A percentile compares a stretch with the other conserved stretches of the same genome.
Evolutionary conservation across 768 basidiomycete genomes (phyloP).

Genomic region (Podaxis pistillaris): DNA sequence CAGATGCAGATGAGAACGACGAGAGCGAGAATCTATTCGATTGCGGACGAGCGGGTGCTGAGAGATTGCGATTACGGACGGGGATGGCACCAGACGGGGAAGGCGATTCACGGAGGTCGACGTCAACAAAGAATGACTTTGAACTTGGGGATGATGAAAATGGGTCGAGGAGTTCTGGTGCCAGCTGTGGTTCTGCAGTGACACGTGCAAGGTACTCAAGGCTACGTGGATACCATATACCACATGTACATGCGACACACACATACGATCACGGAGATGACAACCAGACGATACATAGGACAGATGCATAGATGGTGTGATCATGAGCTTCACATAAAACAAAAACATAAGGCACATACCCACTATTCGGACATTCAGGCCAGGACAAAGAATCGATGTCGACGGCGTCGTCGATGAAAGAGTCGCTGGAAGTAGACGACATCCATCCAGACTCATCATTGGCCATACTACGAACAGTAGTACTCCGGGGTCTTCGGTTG

Average conservation of each 20-base stretch:
- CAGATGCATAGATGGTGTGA: neutral
- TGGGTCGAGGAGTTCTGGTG: slow-evolving; percentile 31
- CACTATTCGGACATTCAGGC: slow-evolving; percentile 10
- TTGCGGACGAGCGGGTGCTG: slow-evolving; percentile 37
- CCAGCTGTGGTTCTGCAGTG: neutral
- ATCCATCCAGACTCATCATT: slow-evolving; percentile 10
- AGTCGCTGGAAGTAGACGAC: slow-evolving; percentile 1
- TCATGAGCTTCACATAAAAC: neutral
- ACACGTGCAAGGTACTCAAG: neutral
- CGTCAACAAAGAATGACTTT: slow-evolving; percentile 42
- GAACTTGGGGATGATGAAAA: slow-evolving; percentile 40
- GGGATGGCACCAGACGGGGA: slow-evolving; percentile 17
- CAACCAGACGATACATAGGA: neutral
- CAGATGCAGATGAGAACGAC: slow-evolving; percentile 18
- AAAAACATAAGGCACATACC: slow-evolving; percentile 4
- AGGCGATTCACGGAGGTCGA: slow-evolving; percentile 21
- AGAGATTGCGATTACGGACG: slow-evolving; percentile 37
- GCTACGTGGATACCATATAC: slow-evolving; percentile 2
- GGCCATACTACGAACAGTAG: neutral
- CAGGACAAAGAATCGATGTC: neutral
- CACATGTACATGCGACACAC: neutral
- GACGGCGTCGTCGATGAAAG: neutral
- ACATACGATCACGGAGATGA: neutral
- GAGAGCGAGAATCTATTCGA: slow-evolving; percentile 28
- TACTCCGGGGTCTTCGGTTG: neutral